These are phyloP conservation scores for Apodospora peruviana DNA, from an alignment of 495 filamentous ascomycete genomes.

Conservation along the genomic window DNA sequence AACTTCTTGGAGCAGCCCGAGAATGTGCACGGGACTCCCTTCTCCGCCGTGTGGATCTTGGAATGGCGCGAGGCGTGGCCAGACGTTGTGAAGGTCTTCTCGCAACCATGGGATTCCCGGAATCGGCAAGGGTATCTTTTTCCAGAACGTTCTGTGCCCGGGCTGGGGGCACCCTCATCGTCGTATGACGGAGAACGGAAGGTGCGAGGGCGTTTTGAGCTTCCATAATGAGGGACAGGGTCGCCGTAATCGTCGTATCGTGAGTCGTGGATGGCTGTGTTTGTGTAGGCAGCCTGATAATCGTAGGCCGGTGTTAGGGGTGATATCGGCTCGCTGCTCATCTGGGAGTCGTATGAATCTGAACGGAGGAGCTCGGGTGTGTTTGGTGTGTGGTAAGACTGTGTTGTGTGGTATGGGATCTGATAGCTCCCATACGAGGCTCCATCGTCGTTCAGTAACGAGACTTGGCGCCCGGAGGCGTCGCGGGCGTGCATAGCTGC, in stretches of 20 bases:
- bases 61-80: conserved; percentile 95
- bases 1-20: conserved; percentile 80
- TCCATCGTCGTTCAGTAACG: conserved; percentile 48
- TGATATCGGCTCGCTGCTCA: conserved; percentile 40
- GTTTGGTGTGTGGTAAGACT: conserved; percentile 21
- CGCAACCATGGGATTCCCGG: conserved; percentile 60
- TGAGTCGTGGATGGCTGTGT: conserved; percentile 7
- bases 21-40: conserved; percentile 81
- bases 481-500: conserved; percentile 43
- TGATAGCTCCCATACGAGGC: conserved; percentile 11
- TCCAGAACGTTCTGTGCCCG: conserved; percentile 29
- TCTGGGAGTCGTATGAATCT: conserved; percentile 51
- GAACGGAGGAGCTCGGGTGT: conserved; percentile 47
- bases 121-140: conserved; percentile 66
- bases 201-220: conserved; percentile 28
- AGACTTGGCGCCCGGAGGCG: conserved; percentile 46
- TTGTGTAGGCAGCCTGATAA: conserved; percentile 27
- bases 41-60: conserved; percentile 95
- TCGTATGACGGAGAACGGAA: conserved; percentile 26
- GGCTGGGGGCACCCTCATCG: conserved; percentile 35
- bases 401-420: conserved; percentile 3
- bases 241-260: conserved; percentile 34
- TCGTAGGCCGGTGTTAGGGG: conserved; percentile 41
- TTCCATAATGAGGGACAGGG: conserved; percentile 24
- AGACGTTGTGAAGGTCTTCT: conserved; percentile 88